Conservation (phyloP, 306 rosid genomes). For the Vigna mungo region DNA sequence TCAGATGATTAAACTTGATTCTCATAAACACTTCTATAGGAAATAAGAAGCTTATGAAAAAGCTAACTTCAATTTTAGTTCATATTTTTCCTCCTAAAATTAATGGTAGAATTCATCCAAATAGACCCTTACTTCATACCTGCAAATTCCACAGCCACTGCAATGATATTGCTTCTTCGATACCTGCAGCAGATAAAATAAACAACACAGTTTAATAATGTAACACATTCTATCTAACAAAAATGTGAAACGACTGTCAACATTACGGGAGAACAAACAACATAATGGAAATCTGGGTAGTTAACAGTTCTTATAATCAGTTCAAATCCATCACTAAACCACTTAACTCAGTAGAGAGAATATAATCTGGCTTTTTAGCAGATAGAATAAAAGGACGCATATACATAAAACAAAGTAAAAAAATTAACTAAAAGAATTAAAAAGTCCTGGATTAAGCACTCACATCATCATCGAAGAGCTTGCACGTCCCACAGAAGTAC, state of each 20-base stretch:
- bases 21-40: too few species aligned
- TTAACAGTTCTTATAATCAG: not conserved
- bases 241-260: not conserved
- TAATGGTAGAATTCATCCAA: too few species aligned
- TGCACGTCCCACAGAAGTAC: slow-evolving; percentile 82
- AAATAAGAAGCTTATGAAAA: too few species aligned
- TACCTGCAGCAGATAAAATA: slow-evolving; percentile 49
- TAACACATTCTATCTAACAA: not conserved
- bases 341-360: not conserved
- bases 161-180: slow-evolving; percentile 90
- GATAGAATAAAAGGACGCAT: not conserved
- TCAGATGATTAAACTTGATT: not conserved
- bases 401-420: not conserved
- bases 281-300: not conserved
- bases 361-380: not conserved
- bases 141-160: slow-evolving; percentile 89
- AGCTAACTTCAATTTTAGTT: too few species aligned
- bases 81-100: too few species aligned
- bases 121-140: slow-evolving; percentile 50
- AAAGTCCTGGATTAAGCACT: slow-evolving; percentile 43
- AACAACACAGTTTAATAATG: slow-evolving; percentile 24
- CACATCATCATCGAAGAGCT: slow-evolving; percentile 90
- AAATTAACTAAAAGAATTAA: too few species aligned
- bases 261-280: not conserved
- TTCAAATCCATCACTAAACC: slow-evolving; percentile 14